Evolutionary conservation across 2,329 filamentous ascomycete genomes (phyloP), one percentile per base, ranked within the genome.

Genomic region (Xylaria sp.): DNA sequence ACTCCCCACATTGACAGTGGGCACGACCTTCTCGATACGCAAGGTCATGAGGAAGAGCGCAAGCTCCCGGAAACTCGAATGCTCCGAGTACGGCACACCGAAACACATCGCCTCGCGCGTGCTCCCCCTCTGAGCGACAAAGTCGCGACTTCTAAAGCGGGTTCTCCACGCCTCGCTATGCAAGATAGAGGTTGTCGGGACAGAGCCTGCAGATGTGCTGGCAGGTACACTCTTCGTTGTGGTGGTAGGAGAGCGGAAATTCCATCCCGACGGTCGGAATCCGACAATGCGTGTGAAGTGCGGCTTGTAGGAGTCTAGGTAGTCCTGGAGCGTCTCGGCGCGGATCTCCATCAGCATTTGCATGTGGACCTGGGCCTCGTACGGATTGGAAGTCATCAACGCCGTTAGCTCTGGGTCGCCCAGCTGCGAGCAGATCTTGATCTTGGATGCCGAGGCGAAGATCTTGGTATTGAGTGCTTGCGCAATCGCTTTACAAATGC

Each of bases 321-420:
- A 99, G 69, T 97, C 94, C 72, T 93, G 90, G 0, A 99, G 86
- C 0, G 95, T 97, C 73, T 98, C 94, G 41, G 94, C 90, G 31
- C 94, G 91, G 73, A 99, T 94, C 80, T 98, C 95, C 86, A 96
- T 96, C 10, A 99, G 86, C 75, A 92, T 94, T 75, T 97, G 97
- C 94, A 99, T 98, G 81, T 99, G 96, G 0, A 99, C 94, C 80
- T 98, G 95, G 0, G 96, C 96, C 75, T 93, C 92, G 25, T 87
- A 83, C 0, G 96, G 94, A 77, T 98, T 84, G 8, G 86, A 86
- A 0, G 96, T 99, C 75, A 99, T 87, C 3, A 94, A 87, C 0
- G 88, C 86, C 31, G 90, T 85, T 4, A 99, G 86, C 77, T 97
- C 94, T 0, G 91, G 86, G 77, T 98, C 95, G 77, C 94, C 94